Conservation (phyloP, 352 stramenopile species). For the Globisporangium nunn region DNA sequence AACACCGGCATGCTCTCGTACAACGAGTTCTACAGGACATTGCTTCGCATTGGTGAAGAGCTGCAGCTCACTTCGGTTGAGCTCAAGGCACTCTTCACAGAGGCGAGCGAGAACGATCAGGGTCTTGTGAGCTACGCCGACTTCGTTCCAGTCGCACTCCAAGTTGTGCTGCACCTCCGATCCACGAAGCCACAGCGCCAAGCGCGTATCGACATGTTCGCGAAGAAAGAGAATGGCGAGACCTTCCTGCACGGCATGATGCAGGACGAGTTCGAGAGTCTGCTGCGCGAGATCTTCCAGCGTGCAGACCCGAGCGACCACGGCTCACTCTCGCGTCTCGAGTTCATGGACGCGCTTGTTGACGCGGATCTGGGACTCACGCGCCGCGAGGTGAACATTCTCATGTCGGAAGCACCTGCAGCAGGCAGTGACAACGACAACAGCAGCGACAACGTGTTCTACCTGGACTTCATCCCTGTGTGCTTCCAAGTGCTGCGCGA, state of each 20-base stretch:
- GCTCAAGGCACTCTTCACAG: constrained; percentile 49
- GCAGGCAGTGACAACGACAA: constrained; percentile 11
- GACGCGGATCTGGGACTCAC: constrained; percentile 66
- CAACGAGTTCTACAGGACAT: constrained; percentile 38
- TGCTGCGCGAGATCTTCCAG: constrained; percentile 73
- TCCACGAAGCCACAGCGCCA: constrained; percentile 38
- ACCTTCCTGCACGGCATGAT: constrained; percentile 72
- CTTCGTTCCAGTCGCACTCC: constrained; percentile 42
- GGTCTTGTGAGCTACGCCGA: constrained; percentile 41
- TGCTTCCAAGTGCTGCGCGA: constrained; percentile 57
- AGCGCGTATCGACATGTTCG: constrained; percentile 29
- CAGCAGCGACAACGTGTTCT: constrained; percentile 24
- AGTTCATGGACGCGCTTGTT: constrained; percentile 65
- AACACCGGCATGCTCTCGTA: constrained; percentile 31
- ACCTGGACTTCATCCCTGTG: constrained; percentile 49
- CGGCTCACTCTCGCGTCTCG: constrained; percentile 31
- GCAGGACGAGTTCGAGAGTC: constrained; percentile 76
- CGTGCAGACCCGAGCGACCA: constrained; percentile 48
- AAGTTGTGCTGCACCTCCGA: constrained; percentile 39
- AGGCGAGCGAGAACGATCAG: constrained; percentile 61
- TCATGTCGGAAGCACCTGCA: constrained; percentile 40
- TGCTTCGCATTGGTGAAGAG: constrained; percentile 34
- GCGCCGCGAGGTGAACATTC: constrained; percentile 65
- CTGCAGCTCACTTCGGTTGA: constrained; percentile 53
- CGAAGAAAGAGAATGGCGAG: constrained; percentile 37